A percentile compares a stretch with the other conserved stretches of the same genome.
These are phyloP conservation scores for Collybiopsis luxurians DNA, from an alignment of 768 basidiomycete species.

Conservation along the genomic window DNA sequence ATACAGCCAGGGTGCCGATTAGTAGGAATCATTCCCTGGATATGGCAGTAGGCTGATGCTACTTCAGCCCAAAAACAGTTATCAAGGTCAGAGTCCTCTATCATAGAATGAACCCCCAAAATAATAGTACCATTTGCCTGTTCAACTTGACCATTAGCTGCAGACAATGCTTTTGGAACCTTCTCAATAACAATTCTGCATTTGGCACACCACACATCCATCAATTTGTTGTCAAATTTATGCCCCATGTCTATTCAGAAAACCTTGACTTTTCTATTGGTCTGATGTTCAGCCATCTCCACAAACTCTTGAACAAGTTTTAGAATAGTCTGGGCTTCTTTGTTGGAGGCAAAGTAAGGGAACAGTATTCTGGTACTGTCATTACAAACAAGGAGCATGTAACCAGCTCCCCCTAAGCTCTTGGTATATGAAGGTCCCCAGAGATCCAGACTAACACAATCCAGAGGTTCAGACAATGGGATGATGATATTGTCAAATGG, in stretches of 20 bases:
- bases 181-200: not conserved
- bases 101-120: not conserved
- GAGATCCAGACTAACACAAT: conserved; percentile 1
- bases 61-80: not conserved
- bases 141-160: not conserved
- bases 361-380: not conserved
- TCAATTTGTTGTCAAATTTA: not conserved
- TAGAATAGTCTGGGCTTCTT: not conserved
- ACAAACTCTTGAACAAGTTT: not conserved
- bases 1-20: not conserved
- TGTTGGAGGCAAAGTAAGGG: not conserved
- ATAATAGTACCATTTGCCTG: not conserved
- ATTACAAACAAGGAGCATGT: not conserved
- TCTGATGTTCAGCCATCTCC: not conserved
- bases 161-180: not conserved
- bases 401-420: not conserved
- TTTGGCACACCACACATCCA: not conserved
- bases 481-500: conserved; percentile 6
- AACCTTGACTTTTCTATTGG: not conserved
- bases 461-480: not conserved
- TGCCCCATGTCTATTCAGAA: not conserved
- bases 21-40: not conserved
- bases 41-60: not conserved
- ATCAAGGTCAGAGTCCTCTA: not conserved
- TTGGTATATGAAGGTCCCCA: not conserved